Evolutionary conservation across 176 grass and related monocot genomes (phyloP).

Genomic region (Secale cereale): DNA sequence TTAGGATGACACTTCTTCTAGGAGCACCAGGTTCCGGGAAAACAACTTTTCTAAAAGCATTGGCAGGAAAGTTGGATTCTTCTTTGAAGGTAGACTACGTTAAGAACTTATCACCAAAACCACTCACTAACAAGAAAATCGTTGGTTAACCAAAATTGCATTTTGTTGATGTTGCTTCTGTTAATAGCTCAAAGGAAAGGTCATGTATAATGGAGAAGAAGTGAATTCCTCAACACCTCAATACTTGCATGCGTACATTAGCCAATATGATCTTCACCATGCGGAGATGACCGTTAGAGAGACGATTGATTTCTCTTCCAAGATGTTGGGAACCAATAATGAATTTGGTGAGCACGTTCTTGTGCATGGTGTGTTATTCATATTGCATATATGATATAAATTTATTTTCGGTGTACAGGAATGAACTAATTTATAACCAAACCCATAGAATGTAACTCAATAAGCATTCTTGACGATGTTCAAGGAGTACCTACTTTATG

Average conservation of each 20-base stretch:
- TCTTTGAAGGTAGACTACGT: not conserved
- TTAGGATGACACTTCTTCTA: constrained; percentile 25
- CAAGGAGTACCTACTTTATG: too few relatives aligned
- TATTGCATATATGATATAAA: too few relatives aligned
- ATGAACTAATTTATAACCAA: too few relatives aligned
- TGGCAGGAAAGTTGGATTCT: not conserved
- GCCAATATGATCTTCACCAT: not conserved
- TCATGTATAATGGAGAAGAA: constrained; percentile 37
- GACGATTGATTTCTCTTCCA: not conserved
- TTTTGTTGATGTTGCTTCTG: not conserved
- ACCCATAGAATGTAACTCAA: too few relatives aligned
- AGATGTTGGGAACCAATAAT: not conserved
- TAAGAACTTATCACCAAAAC: not conserved
- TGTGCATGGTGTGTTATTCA: too few relatives aligned
- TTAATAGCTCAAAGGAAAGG: constrained; percentile 41
- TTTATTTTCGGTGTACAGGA: too few relatives aligned
- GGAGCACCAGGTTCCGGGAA: not conserved
- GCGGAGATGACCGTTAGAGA: not conserved
- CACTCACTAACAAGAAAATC: not conserved
- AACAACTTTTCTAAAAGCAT: not conserved
- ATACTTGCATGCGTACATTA: not conserved
- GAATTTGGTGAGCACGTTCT: not conserved
- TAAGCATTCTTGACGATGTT: too few relatives aligned
- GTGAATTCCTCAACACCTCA: not conserved
- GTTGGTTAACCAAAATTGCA: constrained; percentile 10